Evolutionary conservation across 805 yeast genomes (phyloP), one percentile per base, ranked within the genome.

Genomic region (Saturnispora diversa): DNA sequence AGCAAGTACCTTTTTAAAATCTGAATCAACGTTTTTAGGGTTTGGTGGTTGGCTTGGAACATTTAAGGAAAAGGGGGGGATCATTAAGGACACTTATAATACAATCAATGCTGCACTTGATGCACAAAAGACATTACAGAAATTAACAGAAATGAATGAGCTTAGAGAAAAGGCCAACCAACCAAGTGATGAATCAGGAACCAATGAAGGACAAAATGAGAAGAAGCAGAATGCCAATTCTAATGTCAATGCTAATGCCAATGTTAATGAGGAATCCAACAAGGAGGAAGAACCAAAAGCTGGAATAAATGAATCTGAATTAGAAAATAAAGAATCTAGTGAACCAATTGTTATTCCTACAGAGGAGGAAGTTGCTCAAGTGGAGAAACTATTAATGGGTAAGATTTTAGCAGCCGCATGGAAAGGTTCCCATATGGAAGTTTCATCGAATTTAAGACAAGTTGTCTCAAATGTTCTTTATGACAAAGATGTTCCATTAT

Each of bases 351-450:
- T 56, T 10, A 43, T 59, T 6, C 66, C 75, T 32, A 74, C 76
- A 6, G 81, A 73, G 40, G 72, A 74, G 51, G 73, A 75, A 46
- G 53, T 63, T 21, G 86, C 79, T 1, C 92, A 86, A 55, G 74
- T 83, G 63, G 96, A 90, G 54, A 73, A 86, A 37, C 65, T 75
- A 42, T 72, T 90, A 47, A 78, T 86, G 40, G 97, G 98, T 19
- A 92, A 90, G 59, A 74, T 92, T 17, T 69, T 92, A 37, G 90
- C 92, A 6, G 87, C 95, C 1, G 94, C 95, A 15, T 92, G 99
- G 99, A 84, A 84, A 17, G 84, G 94, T 29, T 85, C 95, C 16
- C 79, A 83, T 50, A 80, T 77, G 61, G 99, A 92, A 64, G 78
- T 88, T 40, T 80, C 80, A 44, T 70, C 81, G 22, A 79, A 84